phyloP scores from a whole-genome alignment of 2,329 filamentous ascomycete genomes.

The Trichophaea hybrida region DNA sequence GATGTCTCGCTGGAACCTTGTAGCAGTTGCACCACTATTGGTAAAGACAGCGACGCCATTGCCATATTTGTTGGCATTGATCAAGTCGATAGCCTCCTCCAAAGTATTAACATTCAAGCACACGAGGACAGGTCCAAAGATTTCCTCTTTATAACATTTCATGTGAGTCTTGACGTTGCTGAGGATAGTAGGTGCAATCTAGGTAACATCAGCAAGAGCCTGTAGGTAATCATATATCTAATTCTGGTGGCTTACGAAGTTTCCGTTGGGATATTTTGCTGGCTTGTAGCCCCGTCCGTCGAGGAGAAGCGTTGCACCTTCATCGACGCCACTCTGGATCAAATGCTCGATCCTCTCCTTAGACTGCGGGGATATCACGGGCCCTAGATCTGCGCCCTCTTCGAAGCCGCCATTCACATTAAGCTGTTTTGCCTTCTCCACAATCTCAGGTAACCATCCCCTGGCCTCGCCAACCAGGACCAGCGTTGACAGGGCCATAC shows the following conservation, averaged over 20 bases:
- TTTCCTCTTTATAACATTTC: constrained; percentile 74
- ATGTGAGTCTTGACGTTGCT: constrained; percentile 65
- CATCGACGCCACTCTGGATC: constrained; percentile 61
- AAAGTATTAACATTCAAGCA: constrained; percentile 65
- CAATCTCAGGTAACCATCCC: constrained; percentile 65
- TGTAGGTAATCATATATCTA: neutral
- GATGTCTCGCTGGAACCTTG: constrained; percentile 64
- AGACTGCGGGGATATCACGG: constrained; percentile 65
- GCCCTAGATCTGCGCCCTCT: constrained; percentile 61
- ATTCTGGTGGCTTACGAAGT: constrained; percentile 40
- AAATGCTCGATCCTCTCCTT: constrained; percentile 64
- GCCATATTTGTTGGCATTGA: constrained; percentile 76
- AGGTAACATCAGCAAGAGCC: neutral
- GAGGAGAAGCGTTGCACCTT: constrained; percentile 69
- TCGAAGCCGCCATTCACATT: constrained; percentile 72
- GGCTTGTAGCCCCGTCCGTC: constrained; percentile 64
- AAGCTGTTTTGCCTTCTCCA: constrained; percentile 57
- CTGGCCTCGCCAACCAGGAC: constrained; percentile 77
- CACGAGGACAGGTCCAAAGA: constrained; percentile 72
- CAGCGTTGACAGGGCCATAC: constrained; percentile 72
- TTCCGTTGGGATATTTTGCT: constrained; percentile 67
- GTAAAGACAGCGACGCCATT: constrained; percentile 82
- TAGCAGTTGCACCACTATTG: constrained; percentile 58
- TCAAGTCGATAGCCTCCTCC: constrained; percentile 64
- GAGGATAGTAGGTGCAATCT: constrained; percentile 72